Conservation (phyloP, 1,139 yeast species). For the Wickerhamiella infanticola region DNA sequence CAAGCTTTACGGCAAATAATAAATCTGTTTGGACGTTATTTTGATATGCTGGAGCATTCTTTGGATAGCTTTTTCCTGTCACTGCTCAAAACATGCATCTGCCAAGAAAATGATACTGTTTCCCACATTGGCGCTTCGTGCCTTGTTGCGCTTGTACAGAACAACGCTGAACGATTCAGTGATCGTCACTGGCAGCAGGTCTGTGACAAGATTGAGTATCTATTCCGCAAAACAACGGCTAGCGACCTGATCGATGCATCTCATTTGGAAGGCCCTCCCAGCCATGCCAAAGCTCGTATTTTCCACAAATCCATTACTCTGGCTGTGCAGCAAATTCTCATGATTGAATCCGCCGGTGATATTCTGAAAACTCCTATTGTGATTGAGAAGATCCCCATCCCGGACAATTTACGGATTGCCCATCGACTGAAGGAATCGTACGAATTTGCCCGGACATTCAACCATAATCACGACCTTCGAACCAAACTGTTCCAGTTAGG, state of each 20-base stretch:
- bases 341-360: slow-evolving; percentile 79
- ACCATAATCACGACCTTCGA: slow-evolving; percentile 75
- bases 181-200: slow-evolving; percentile 63
- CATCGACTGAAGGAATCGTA: slow-evolving; percentile 52
- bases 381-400: slow-evolving; percentile 52
- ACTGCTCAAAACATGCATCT: slow-evolving; percentile 69
- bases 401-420: slow-evolving; percentile 44
- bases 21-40: slow-evolving; percentile 66
- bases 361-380: slow-evolving; percentile 52
- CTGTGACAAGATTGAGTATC: slow-evolving; percentile 42
- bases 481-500: slow-evolving; percentile 84
- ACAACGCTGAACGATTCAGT: slow-evolving; percentile 52
- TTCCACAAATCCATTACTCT: slow-evolving; percentile 79
- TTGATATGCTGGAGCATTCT: slow-evolving; percentile 54
- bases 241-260: slow-evolving; percentile 51
- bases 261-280: slow-evolving; percentile 4
- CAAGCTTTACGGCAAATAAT: slow-evolving; percentile 89
- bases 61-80: slow-evolving; percentile 67
- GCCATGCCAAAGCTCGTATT: slow-evolving; percentile 19
- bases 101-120: slow-evolving; percentile 93
- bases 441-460: slow-evolving; percentile 70
- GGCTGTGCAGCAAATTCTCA: slow-evolving; percentile 74
- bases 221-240: slow-evolving; percentile 78
- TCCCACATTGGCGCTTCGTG: slow-evolving; percentile 90
- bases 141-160: slow-evolving; percentile 57